Percentiles rank a stretch among this genome's conserved stretches.
Evolutionary conservation across 164 flowering plant genomes (phyloP).

Genomic region (Umbellularia californica): DNA sequence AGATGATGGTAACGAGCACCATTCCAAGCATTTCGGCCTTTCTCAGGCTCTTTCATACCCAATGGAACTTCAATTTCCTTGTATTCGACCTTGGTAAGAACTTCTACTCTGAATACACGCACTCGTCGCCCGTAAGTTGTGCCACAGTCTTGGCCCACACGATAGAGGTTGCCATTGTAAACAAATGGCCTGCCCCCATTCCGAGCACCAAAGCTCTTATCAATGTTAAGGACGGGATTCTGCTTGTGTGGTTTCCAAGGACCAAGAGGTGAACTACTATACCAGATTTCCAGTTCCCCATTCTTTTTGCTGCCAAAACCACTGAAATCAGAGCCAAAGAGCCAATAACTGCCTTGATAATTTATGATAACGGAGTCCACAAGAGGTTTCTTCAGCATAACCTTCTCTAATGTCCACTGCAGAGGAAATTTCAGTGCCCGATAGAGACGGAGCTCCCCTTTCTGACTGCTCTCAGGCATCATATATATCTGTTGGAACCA

Average conservation of each 20-base stretch:
- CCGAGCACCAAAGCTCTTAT: slow-evolving; percentile 65
- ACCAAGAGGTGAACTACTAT: slow-evolving; percentile 76
- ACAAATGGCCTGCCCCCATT: slow-evolving; percentile 92
- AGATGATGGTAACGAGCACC: slow-evolving; percentile 87
- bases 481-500: slow-evolving; percentile 67
- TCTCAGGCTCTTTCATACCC: slow-evolving; percentile 45
- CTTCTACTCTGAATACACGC: slow-evolving; percentile 58
- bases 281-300: slow-evolving; percentile 88
- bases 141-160: slow-evolving; percentile 89
- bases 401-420: slow-evolving; percentile 69
- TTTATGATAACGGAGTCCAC: slow-evolving; percentile 70
- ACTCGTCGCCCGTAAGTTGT: slow-evolving; percentile 71
- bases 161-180: slow-evolving; percentile 63
- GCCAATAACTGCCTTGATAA: slow-evolving; percentile 64
- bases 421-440: slow-evolving; percentile 72
- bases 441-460: slow-evolving; percentile 83
- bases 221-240: slow-evolving; percentile 68
- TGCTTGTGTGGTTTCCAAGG: slow-evolving; percentile 92
- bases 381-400: slow-evolving; percentile 72
- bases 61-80: slow-evolving; percentile 76
- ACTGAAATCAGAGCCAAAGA: slow-evolving; percentile 87
- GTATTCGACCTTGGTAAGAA: slow-evolving; percentile 58
- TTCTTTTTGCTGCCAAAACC: slow-evolving; percentile 69
- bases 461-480: slow-evolving; percentile 89
- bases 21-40: slow-evolving; percentile 86